Evolutionary conservation across 805 yeast genomes (phyloP).

Genomic region (Blastobotrys parvus): DNA sequence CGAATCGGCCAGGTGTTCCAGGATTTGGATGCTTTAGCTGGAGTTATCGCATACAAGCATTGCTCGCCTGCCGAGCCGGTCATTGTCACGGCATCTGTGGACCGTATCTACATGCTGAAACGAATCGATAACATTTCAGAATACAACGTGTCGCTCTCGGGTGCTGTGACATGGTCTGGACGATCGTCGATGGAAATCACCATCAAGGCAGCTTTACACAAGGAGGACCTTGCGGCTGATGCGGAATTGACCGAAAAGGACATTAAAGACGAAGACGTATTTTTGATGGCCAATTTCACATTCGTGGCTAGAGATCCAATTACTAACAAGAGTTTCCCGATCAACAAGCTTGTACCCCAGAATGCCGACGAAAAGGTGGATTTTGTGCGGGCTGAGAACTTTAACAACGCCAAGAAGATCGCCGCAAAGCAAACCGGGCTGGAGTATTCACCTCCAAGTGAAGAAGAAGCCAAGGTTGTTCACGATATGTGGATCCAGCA

Average conservation of each 20-base stretch:
- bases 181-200: constrained; percentile 92
- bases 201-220: constrained; percentile 77
- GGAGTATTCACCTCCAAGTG: constrained; percentile 57
- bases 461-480: constrained; percentile 62
- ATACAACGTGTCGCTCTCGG: constrained; percentile 75
- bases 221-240: constrained; percentile 43
- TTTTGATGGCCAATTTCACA: constrained; percentile 84
- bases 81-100: constrained; percentile 92
- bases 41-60: constrained; percentile 86
- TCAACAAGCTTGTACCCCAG: constrained; percentile 70
- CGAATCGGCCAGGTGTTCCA: constrained; percentile 91
- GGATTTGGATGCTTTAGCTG: constrained; percentile 90
- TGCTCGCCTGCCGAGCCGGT: constrained; percentile 95
- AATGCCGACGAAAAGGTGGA: constrained; percentile 73
- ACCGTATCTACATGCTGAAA: constrained; percentile 78
- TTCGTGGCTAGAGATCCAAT: constrained; percentile 93
- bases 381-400: constrained; percentile 81
- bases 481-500: constrained; percentile 61
- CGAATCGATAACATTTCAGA: constrained; percentile 70
- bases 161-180: constrained; percentile 94
- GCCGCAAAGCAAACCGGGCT: constrained; percentile 59
- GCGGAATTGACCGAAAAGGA: constrained; percentile 43
- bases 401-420: constrained; percentile 76
- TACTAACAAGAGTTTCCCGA: constrained; percentile 83
- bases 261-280: constrained; percentile 58